Conservation (phyloP, 2,329 filamentous ascomycete species). For the Botrytis hyacinthi region DNA sequence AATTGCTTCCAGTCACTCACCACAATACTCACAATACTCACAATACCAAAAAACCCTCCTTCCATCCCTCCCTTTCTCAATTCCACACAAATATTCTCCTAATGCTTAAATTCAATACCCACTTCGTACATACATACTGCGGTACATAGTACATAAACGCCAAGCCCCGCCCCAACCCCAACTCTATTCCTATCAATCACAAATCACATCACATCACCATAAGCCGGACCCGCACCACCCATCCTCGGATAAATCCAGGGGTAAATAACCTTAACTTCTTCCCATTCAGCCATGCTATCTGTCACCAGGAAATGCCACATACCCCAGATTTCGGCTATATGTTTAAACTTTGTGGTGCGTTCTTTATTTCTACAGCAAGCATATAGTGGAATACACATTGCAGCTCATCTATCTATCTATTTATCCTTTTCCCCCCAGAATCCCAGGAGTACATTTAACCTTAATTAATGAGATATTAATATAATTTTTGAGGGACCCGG, state of each 20-base stretch:
- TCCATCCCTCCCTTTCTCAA: background rate
- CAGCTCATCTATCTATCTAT: background rate
- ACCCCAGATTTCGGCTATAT: slow-evolving; percentile 19
- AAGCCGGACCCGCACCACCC: background rate
- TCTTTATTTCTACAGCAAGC: background rate
- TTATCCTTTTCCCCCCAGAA: background rate
- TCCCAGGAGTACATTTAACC: too few relatives aligned
- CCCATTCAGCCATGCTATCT: background rate
- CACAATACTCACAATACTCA: background rate
- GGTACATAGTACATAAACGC: background rate
- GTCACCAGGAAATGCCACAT: background rate
- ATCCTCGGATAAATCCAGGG: slow-evolving; percentile 15
- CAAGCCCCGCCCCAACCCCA: background rate
- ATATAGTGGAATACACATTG: background rate
- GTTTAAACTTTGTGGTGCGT: background rate
- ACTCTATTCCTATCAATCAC: background rate
- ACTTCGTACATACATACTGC: background rate
- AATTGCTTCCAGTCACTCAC: background rate
- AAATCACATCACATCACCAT: background rate
- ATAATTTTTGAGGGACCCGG: too few relatives aligned
- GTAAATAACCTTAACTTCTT: background rate
- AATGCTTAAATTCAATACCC: background rate
- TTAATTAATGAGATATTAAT: too few relatives aligned
- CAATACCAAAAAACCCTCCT: background rate
- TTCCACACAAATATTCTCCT: background rate